phyloP scores from a whole-genome alignment of 129 eudicot species.

The Flaveria robusta region DNA sequence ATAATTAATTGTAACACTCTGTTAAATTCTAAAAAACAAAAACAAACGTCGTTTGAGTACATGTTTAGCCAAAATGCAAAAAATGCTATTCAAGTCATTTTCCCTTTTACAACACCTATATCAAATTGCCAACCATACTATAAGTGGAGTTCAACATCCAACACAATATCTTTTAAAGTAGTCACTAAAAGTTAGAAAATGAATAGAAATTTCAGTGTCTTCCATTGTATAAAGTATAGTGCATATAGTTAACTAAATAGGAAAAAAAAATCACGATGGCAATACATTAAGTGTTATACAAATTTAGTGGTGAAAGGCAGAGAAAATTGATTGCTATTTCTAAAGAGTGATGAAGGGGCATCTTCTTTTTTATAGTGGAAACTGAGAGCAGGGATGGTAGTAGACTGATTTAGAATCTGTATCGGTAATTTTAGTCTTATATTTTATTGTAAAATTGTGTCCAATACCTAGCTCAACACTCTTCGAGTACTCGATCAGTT shows the following conservation, averaged over 20 bases:
- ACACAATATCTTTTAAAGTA: not conserved
- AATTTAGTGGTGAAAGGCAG: not conserved
- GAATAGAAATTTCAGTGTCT: not conserved
- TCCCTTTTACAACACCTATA: not conserved
- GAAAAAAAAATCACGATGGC: not conserved
- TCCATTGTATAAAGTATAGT: slow-evolving; percentile 10
- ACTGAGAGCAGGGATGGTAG: not conserved
- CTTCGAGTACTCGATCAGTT: no score
- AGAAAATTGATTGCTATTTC: not conserved
- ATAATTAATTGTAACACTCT: no score
- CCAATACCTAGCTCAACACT: no score
- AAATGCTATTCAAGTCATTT: not conserved
- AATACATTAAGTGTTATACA: not conserved
- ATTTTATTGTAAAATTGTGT: no score
- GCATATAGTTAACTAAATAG: not conserved
- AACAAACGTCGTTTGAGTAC: no score
- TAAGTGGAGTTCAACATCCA: slow-evolving; percentile 8
- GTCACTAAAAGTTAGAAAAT: not conserved
- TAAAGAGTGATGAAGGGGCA: not conserved
- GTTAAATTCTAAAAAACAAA: no score
- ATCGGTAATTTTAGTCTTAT: no score
- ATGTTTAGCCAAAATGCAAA: not conserved
- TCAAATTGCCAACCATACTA: not conserved
- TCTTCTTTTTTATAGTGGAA: not conserved
- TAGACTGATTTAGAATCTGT: no score